Evolutionary conservation across 75 land plant species (phyloP), one percentile per base, ranked within the genome.

Genomic region (Cupressus sempervirens): DNA sequence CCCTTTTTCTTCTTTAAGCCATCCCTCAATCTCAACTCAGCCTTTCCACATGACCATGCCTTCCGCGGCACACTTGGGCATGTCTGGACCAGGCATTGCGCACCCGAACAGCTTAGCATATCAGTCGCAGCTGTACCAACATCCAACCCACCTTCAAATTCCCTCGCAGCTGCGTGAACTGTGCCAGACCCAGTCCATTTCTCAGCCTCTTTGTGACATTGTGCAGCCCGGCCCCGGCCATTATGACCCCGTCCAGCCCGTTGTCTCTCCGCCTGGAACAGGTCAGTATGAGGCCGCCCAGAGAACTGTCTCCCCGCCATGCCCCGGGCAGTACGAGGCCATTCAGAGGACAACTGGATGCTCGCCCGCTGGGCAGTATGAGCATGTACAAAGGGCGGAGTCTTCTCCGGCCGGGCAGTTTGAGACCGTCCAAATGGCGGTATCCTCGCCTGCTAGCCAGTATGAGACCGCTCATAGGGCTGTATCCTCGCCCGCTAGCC

Each of bases 121-220:
- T 76, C 79, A 76, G 79, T 23, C 45, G 11, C 79, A 18, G 41
- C 10, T 76, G 26, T 76, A 76, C 26, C 67, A 23, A n/a, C 79
- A 76, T 76, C 20, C 79, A 26, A 9, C 45, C 79, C 43, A 76
- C 26, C 43, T 76, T 76, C 79, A 38, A 62, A 62, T 62, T 62
- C 67, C 67, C 10, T 41, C 38, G 11, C 79, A 76, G 79, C 43
- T 76, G 43, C 45, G 23, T 3, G 79, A 38, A 76, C 38, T 76
- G 38, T 76, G 79, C 79, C 43, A 76, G 45, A 43, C 79, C 10
- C 41, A 40, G 40, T 38, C 79, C 41, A 76, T 76, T 23, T 76
- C 79, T 7, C 79, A 76, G 79, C 79, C 79, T 23, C 79, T 76
- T 45, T 76, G 79, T 32, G 79, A 76, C 35, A 76, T 76, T 23